phyloP scores from a whole-genome alignment of 805 yeast genomes.

The Ogataea salicorniae region DNA sequence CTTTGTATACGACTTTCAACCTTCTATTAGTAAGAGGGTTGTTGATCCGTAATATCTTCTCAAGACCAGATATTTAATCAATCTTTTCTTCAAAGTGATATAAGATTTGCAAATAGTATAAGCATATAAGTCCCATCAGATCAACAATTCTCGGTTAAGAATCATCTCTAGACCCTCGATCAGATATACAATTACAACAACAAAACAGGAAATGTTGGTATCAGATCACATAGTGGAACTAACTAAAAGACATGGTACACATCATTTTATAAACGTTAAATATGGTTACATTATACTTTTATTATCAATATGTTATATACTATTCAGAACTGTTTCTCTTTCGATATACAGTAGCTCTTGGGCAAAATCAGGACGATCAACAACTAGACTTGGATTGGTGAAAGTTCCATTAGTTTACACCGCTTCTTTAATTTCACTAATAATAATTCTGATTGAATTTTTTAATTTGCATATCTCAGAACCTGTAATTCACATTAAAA shows the following conservation, averaged over 20 bases:
- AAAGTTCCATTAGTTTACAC: constrained; percentile 28
- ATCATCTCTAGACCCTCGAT: too few relatives aligned
- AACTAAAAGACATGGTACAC: constrained; percentile 42
- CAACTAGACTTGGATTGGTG: constrained; percentile 29
- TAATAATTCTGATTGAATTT: constrained; percentile 28
- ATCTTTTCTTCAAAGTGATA: too few relatives aligned
- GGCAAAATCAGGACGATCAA: constrained; percentile 36
- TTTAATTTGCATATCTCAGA: constrained; percentile 32
- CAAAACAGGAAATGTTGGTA: neutral
- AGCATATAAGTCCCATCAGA: too few relatives aligned
- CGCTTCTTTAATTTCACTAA: constrained; percentile 26
- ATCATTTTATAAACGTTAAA: constrained; percentile 52
- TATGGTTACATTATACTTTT: constrained; percentile 53
- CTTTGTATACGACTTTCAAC: too few relatives aligned
- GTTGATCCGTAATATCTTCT: too few relatives aligned
- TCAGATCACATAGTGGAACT: constrained; percentile 2
- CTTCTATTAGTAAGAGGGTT: too few relatives aligned
- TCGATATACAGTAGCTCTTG: constrained; percentile 32
- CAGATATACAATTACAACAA: too few relatives aligned
- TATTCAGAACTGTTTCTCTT: constrained; percentile 31
- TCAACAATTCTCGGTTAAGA: too few relatives aligned
- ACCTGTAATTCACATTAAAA: constrained; percentile 38
- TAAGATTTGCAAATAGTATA: too few relatives aligned
- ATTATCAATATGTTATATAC: constrained; percentile 37
- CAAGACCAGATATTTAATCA: too few relatives aligned